Base-by-base conservation (phyloP, 75 land plant species). In the Larix kaempferi region DNA sequence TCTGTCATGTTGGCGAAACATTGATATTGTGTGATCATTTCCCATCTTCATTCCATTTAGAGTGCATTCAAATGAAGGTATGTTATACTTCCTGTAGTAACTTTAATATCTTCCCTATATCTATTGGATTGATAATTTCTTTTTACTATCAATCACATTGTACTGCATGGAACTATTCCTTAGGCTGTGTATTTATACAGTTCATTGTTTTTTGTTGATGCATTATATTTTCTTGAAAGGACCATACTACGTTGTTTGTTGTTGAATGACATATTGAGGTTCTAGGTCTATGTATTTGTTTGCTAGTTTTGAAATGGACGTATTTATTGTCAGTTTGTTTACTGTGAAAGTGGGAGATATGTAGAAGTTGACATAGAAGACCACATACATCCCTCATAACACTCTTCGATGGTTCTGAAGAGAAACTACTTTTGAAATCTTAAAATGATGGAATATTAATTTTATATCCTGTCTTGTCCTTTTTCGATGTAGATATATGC, bases 1-100 rank as follows among this genome's bases (percentile, higher is more conserved):
- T 96, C 1, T 96, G 99, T 81, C 90, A 82, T 19, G 82, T 84
- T 86, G 93, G 93, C 23, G 99, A 95, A 37, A 75, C 73, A 39
- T 82, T 96, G 71, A 57, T 96, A 11, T 80, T 91, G 60, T 96
- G 99, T 84, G 99, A 94, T 88, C 84, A 79, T 21, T 96, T 97
- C 62, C 94, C 97, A 59, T 90, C 95, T 27, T 81, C 97, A 54
- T 96, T 88, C 66, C 99, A 96, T 74, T 60, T 74, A 56, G 29
- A 72, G 11, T 96, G 97, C 78, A 75, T 96, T 74, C 85, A 86
- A n/a, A n/a, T n/a, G n/a, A n/a, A n/a, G n/a, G n/a, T n/a, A n/a
- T n/a, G n/a, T n/a, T n/a, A n/a, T n/a, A n/a, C n/a, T n/a, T n/a
- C n/a, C n/a, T n/a, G 33, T 16, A 49, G 2, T 26, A 33, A 54